Evolutionary conservation across 202 grass and related monocot species (phyloP).

Genomic region (Zoysia matrella): DNA sequence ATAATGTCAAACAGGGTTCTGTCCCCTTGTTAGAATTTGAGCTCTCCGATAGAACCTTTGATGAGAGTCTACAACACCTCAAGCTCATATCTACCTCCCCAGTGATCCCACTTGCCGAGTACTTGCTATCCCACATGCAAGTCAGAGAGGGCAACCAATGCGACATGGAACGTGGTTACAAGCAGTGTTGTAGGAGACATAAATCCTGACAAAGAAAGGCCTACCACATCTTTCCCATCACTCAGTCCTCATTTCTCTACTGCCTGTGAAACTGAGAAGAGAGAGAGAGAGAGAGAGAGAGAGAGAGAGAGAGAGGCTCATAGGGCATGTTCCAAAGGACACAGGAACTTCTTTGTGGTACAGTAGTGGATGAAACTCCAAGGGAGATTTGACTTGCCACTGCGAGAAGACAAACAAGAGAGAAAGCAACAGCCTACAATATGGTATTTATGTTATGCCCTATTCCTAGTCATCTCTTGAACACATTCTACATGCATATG

Average conservation of each 20-base stretch:
- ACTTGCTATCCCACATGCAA: conserved; percentile 59
- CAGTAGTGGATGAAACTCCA: conserved; percentile 58
- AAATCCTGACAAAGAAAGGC: conserved; percentile 64
- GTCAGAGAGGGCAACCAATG: conserved; percentile 57
- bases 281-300: too few relatives aligned
- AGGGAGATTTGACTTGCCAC: conserved; percentile 47
- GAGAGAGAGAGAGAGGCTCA: conserved; percentile 38
- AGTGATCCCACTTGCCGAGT: too few relatives aligned
- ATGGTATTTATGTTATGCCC: conserved; percentile 25
- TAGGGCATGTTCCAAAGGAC: conserved; percentile 68
- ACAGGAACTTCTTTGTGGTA: conserved; percentile 69
- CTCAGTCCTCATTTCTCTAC: conserved; percentile 28
- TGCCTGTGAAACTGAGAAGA: conserved; percentile 29
- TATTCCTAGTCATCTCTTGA: conserved; percentile 22
- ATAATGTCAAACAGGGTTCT: conserved; percentile 20
- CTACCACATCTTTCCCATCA: conserved; percentile 42
- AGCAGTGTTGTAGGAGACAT: conserved; percentile 52
- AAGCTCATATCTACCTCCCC: not conserved
- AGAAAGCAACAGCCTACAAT: conserved; percentile 39
- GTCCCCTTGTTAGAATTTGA: conserved; percentile 1
- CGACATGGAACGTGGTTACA: conserved; percentile 69
- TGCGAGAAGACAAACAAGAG: conserved; percentile 50
- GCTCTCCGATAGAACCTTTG: not conserved
- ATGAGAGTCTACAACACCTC: not conserved
- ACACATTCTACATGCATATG: conserved; percentile 17